Evolutionary conservation across 2,329 filamentous ascomycete genomes (phyloP), one percentile per base, ranked within the genome.

Genomic region (Colletotrichum nymphaeae): DNA sequence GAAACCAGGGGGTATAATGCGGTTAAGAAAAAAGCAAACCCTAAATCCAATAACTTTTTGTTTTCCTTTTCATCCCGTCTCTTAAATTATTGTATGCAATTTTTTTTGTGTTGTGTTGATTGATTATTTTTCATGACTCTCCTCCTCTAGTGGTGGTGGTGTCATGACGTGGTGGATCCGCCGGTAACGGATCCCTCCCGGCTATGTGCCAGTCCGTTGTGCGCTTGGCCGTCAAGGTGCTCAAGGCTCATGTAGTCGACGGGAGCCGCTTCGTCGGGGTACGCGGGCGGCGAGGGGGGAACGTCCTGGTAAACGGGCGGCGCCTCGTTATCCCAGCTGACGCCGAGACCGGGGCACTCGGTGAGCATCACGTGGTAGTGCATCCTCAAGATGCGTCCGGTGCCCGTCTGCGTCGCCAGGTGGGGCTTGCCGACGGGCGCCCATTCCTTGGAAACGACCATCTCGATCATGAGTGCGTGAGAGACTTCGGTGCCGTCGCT

Each of bases 301-400:
- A 98, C 95, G 80, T 98, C 95, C 83, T 97, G 93, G 84, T 99
- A 99, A 77, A 97, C 90, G 1, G 96, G 96, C 14, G 96, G 96
- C 79, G 94, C 92, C 86, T 99, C 96, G 83, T 98, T 96, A 78
- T 98, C 96, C 96, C 97, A 99, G 77, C 93, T 94, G 78, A 99
- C 95, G 63, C 96, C 95, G 80, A 98, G 89, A 22, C 96, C 96
- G 24, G 90, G 90, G 73, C 94, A 90, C 84, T 97, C 93, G 4
- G 95, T 98, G 68, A 98, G 88, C 70, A 91, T 87, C 66, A 97
- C 88, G 78, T 90, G 91, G 86, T 98, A 98, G 81, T 97, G 94
- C 89, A 98, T 98, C 76, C 96, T 90, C 74, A 99, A 87, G 65
- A 98, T 96, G 75, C 96, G 91, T 0, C 96, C 97, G 2, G 95